Evolutionary conservation across 2,329 filamentous ascomycete species (phyloP).

Genomic region (Sporothrix luriei): DNA sequence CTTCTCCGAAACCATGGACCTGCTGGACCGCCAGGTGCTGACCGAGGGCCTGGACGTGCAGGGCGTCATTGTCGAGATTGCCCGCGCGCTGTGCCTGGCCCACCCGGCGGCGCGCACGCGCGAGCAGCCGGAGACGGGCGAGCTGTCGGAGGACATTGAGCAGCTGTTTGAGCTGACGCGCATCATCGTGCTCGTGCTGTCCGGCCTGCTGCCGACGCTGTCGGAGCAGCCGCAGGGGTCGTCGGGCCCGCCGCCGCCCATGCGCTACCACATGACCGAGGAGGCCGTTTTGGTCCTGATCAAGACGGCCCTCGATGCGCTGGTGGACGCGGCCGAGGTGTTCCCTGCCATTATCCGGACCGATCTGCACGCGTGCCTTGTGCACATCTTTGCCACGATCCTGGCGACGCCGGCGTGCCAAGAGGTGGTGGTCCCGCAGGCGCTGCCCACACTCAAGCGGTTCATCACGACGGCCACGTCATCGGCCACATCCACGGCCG

Average conservation of each 20-base stretch:
- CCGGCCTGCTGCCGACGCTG: slow-evolving; percentile 82
- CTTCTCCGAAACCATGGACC: slow-evolving; percentile 95
- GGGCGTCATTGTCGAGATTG: slow-evolving; percentile 90
- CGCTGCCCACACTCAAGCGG: slow-evolving; percentile 85
- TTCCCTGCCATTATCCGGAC: slow-evolving; percentile 97
- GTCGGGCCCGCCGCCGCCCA: slow-evolving; percentile 41
- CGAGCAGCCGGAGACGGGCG: slow-evolving; percentile 67
- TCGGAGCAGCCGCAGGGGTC: slow-evolving; percentile 42
- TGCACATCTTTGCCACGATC: slow-evolving; percentile 95
- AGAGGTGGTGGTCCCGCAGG: slow-evolving; percentile 82
- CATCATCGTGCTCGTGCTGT: slow-evolving; percentile 91
- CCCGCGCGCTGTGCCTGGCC: slow-evolving; percentile 82
- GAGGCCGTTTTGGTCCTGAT: slow-evolving; percentile 85
- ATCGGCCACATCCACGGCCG: slow-evolving; percentile 50
- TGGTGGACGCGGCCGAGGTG: slow-evolving; percentile 92
- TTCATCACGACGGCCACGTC: slow-evolving; percentile 78
- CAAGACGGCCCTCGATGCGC: slow-evolving; percentile 76
- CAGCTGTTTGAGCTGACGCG: slow-evolving; percentile 95
- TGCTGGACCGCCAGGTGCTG: slow-evolving; percentile 86
- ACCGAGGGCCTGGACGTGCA: slow-evolving; percentile 90
- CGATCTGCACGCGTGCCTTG: slow-evolving; percentile 91
- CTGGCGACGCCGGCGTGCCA: slow-evolving; percentile 86
- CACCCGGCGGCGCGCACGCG: slow-evolving; percentile 83
- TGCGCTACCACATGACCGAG: slow-evolving; percentile 71
- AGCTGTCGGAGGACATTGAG: slow-evolving; percentile 94